These are phyloP conservation scores for Crassisporium funariophilum DNA, from an alignment of 768 basidiomycete species.

Conservation along the genomic window DNA sequence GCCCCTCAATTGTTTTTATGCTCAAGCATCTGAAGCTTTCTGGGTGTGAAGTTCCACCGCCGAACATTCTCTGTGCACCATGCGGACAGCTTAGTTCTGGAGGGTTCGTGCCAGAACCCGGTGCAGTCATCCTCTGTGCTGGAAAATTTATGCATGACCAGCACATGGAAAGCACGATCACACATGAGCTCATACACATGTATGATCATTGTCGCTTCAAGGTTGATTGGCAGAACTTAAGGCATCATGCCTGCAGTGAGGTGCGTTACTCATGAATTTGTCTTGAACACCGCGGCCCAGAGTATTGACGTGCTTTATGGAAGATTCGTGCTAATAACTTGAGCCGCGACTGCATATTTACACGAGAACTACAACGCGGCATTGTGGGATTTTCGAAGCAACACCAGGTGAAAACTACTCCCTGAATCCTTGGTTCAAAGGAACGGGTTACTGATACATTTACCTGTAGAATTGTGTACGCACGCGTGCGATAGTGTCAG, in stretches of 20 bases:
- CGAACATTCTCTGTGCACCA: conserved; percentile 81
- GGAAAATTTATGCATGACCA: conserved; percentile 78
- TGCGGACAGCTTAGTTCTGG: conserved; percentile 76
- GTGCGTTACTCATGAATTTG: conserved; percentile 47
- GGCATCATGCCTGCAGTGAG: conserved; percentile 97
- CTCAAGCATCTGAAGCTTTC: conserved; percentile 82
- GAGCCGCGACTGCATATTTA: conserved; percentile 90
- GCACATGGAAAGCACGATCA: conserved; percentile 92
- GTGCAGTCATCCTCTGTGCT: conserved; percentile 84
- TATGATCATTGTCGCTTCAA: conserved; percentile 96
- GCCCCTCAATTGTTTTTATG: conserved; percentile 89
- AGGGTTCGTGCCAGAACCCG: conserved; percentile 78
- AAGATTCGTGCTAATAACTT: conserved; percentile 96
- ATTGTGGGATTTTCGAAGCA: conserved; percentile 86
- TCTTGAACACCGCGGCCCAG: background rate
- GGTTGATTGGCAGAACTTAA: conserved; percentile 86
- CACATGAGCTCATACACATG: conserved; percentile 94
- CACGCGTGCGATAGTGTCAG: conserved; percentile 81
- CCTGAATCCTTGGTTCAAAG: conserved; percentile 5
- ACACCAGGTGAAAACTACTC: conserved; percentile 67
- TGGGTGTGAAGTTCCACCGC: conserved; percentile 68
- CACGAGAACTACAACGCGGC: conserved; percentile 78
- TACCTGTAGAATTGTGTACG: conserved; percentile 79
- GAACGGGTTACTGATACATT: conserved; percentile 6
- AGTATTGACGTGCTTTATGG: conserved; percentile 1